Evolutionary conservation across 805 yeast species (phyloP).

Genomic region (Spathaspora boniae): DNA sequence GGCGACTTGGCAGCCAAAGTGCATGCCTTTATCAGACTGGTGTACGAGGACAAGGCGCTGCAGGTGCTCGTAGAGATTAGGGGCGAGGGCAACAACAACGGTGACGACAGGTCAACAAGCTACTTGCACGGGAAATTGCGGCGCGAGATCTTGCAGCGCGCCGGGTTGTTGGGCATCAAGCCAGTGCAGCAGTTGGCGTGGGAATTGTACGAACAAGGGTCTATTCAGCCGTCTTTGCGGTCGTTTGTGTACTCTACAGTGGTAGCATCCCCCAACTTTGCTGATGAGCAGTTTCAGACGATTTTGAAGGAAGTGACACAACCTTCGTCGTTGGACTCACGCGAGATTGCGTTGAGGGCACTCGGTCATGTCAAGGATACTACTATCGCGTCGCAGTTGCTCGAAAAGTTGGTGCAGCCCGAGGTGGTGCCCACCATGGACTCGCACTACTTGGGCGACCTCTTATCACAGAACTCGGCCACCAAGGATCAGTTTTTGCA

Average conservation of each 20-base stretch:
- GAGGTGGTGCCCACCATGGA: constrained; percentile 56
- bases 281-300: constrained; percentile 30
- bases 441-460: constrained; percentile 46
- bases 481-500: constrained; percentile 47
- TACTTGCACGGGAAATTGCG: constrained; percentile 32
- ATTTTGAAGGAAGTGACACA: constrained; percentile 45
- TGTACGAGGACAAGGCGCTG: constrained; percentile 30
- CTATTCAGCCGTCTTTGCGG: constrained; percentile 44
- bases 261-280: constrained; percentile 31
- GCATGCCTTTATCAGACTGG: constrained; percentile 22
- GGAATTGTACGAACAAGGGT: constrained; percentile 19
- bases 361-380: constrained; percentile 45
- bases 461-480: constrained; percentile 44
- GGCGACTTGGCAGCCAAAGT: constrained; percentile 23
- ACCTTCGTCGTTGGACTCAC: constrained; percentile 54
- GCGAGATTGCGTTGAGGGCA: constrained; percentile 56
- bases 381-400: constrained; percentile 33
- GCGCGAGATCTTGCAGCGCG: constrained; percentile 35
- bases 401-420: constrained; percentile 39
- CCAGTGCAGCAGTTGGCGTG: constrained; percentile 35
- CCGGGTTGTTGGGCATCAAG: constrained; percentile 38
- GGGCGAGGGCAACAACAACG: constrained; percentile 14
- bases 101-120: constrained; percentile 15
- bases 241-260: constrained; percentile 43
- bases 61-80: constrained; percentile 18